Conservation (phyloP, 2,329 filamentous ascomycete species). For the Drechslerella coelobrocha region DNA sequence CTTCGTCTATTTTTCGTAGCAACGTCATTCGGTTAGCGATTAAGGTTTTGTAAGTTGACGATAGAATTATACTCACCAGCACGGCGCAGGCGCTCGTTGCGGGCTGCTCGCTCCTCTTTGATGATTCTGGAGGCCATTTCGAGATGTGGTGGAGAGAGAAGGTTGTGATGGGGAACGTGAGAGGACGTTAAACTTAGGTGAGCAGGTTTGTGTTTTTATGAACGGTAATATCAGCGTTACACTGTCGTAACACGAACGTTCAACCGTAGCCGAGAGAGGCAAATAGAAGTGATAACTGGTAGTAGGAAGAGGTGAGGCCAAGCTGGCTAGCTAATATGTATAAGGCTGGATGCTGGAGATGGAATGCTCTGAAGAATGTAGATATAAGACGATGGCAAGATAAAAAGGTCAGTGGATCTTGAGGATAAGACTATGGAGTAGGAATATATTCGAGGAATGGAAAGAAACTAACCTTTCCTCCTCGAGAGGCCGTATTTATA, state of each 20-base stretch:
- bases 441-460: conserved; percentile 47
- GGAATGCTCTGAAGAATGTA: conserved; percentile 25
- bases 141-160: conserved; percentile 34
- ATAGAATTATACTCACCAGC: conserved; percentile 51
- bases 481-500: conserved; percentile 48
- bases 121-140: conserved; percentile 55
- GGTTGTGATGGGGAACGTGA: conserved; percentile 6
- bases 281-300: background rate
- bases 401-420: conserved; percentile 18
- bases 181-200: conserved; percentile 11
- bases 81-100: conserved; percentile 55
- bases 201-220: conserved; percentile 33
- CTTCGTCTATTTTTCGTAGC: conserved; percentile 58
- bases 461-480: conserved; percentile 34
- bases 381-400: conserved; percentile 9
- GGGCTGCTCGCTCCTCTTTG: conserved; percentile 55
- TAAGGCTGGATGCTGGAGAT: conserved; percentile 5
- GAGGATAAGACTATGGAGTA: conserved; percentile 15
- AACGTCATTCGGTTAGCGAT: conserved; percentile 36
- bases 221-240: conserved; percentile 39
- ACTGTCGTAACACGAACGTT: conserved; percentile 36
- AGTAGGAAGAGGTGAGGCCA: background rate
- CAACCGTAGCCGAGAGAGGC: conserved; percentile 9
- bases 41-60: conserved; percentile 10
- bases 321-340: conserved; percentile 25